phyloP scores from a whole-genome alignment of 441 rosid species.

The Gossypium davidsonii region DNA sequence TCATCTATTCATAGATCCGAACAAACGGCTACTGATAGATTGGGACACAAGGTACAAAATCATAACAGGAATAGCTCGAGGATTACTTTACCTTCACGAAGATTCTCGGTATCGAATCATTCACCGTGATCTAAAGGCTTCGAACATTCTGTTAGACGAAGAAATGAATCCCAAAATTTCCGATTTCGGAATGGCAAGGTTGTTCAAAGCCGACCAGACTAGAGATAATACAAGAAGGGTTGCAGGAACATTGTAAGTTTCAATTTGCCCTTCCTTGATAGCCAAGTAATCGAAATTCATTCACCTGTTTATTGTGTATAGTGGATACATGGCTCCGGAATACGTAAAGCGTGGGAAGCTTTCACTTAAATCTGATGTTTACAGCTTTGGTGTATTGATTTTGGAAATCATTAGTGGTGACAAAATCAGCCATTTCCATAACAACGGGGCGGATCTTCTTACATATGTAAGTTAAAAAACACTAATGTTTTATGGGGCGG shows the following conservation, averaged over 20 bases:
- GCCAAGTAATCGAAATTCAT: too few species aligned
- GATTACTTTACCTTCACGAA: slow-evolving; percentile 25
- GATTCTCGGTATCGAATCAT: slow-evolving; percentile 20
- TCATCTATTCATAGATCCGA: neutral
- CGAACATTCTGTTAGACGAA: slow-evolving; percentile 20
- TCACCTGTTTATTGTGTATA: neutral
- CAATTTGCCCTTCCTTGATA: too few species aligned
- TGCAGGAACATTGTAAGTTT: slow-evolving; percentile 19
- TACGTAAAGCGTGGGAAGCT: slow-evolving; percentile 24
- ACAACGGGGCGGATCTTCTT: slow-evolving; percentile 4
- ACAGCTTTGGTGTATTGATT: slow-evolving; percentile 31
- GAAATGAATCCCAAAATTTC: slow-evolving; percentile 21
- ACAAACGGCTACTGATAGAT: neutral
- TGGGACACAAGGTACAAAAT: slow-evolving; percentile 12
- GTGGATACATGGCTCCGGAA: slow-evolving; percentile 30
- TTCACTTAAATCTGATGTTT: slow-evolving; percentile 27
- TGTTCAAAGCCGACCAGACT: neutral
- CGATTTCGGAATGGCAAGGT: slow-evolving; percentile 19
- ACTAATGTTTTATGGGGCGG: too few species aligned
- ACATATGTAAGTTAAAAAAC: slow-evolving; percentile 2
- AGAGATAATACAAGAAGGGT: neutral
- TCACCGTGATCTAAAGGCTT: slow-evolving; percentile 20
- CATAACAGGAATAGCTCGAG: neutral
- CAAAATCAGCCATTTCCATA: neutral
- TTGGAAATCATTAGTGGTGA: slow-evolving; percentile 28